phyloP scores from a whole-genome alignment of 495 filamentous ascomycete genomes.

The Viridothelium virens region DNA sequence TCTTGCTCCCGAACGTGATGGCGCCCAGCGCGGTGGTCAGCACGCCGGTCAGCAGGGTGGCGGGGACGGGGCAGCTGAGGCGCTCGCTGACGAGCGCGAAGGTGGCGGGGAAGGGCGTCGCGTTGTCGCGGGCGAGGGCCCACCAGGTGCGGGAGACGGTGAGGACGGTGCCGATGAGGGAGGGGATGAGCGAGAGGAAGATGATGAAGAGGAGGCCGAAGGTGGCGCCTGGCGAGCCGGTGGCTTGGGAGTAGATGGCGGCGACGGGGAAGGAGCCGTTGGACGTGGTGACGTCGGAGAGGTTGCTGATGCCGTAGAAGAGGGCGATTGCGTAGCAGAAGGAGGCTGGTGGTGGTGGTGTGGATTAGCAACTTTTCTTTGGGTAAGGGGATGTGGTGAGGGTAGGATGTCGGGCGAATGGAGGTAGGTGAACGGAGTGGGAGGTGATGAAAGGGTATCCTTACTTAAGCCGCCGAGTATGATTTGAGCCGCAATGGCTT shows the following conservation, averaged over 20 bases:
- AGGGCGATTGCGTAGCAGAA: constrained; percentile 69
- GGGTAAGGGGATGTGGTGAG: too few relatives aligned
- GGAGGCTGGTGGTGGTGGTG: constrained; percentile 42
- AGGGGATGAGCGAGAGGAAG: constrained; percentile 55
- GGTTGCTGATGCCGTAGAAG: constrained; percentile 61
- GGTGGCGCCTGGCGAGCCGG: constrained; percentile 47
- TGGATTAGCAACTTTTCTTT: constrained; percentile 18
- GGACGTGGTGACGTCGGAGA: constrained; percentile 49
- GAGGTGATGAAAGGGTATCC: constrained; percentile 40
- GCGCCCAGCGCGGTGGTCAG: constrained; percentile 60
- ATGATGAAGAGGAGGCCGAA: constrained; percentile 65
- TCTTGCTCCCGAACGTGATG: constrained; percentile 64
- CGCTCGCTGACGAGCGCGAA: constrained; percentile 44
- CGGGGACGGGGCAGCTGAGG: constrained; percentile 58
- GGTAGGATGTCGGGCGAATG: constrained; percentile 11
- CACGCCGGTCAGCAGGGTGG: constrained; percentile 56
- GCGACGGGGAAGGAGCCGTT: constrained; percentile 62
- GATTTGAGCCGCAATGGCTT: constrained; percentile 41
- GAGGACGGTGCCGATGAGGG: constrained; percentile 59
- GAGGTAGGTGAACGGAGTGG: constrained; percentile 20
- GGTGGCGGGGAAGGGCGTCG: constrained; percentile 45
- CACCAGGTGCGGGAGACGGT: constrained; percentile 80
- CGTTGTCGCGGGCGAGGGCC: constrained; percentile 70
- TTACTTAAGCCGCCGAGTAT: constrained; percentile 35
- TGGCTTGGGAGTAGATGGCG: constrained; percentile 72